phyloP scores from a whole-genome alignment of 78 protist species.

The Fonticula alba region DNA sequence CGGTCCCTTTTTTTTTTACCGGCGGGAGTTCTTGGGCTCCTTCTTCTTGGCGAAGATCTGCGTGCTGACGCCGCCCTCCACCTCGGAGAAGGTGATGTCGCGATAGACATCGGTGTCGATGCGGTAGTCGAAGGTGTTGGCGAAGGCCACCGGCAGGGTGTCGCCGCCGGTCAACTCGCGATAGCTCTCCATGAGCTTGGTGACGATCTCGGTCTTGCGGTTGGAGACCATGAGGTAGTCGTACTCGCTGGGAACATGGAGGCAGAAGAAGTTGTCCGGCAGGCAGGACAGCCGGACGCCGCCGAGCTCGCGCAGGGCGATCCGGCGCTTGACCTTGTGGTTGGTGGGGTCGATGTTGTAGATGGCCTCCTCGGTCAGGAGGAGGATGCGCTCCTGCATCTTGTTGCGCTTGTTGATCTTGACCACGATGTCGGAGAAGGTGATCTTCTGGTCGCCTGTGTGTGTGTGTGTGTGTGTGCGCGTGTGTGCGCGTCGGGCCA shows the following conservation, averaged over 20 bases:
- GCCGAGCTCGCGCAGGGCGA: constrained; percentile 21
- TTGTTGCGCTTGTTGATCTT: constrained; percentile 62
- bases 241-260: constrained; percentile 49
- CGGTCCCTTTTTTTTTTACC: too few species aligned
- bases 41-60: constrained; percentile 1
- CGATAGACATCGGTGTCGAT: constrained; percentile 13
- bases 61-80: constrained; percentile 16
- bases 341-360: constrained; percentile 51
- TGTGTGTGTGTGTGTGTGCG: too few species aligned
- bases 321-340: constrained; percentile 45
- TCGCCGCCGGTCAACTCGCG: constrained; percentile 3
- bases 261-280: constrained; percentile 45
- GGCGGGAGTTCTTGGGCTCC: not conserved
- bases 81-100: constrained; percentile 11
- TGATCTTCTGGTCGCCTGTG: constrained; percentile 31
- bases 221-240: constrained; percentile 53
- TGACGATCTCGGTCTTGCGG: constrained; percentile 52
- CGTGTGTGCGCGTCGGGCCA: too few species aligned
- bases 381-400: constrained; percentile 53
- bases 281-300: constrained; percentile 25
- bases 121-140: constrained; percentile 19
- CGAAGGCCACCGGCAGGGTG: constrained; percentile 6
- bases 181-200: constrained; percentile 26
- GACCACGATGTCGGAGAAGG: constrained; percentile 46
- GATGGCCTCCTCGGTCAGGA: constrained; percentile 34